Base-by-base conservation (phyloP, 345 rosid species). In the Iberis pinnata region DNA sequence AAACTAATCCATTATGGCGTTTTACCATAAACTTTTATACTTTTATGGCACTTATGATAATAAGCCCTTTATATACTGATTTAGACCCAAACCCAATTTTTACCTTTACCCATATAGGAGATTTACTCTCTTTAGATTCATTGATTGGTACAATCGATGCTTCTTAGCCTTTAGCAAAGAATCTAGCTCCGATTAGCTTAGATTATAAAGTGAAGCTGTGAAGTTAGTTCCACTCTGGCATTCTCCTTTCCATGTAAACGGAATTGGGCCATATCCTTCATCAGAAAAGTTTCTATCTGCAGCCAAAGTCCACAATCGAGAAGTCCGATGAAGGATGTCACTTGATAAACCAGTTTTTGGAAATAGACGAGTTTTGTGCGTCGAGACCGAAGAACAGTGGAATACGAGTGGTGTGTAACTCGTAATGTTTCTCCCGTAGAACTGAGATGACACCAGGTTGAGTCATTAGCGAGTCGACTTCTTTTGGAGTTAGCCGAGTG, bases 271-370 rank as follows among this genome's bases (percentile, higher is more conserved):
- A 12, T 75, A 57, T 6, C 83, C 86, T 1, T 65, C 25, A 25
- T 80, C 86, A 35, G 64, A 60, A 42, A 53, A 82, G 65, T 78
- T 65, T 61, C 67, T 27, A 74, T 71, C 66, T 82, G 80, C 0
- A 86, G 86, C 86, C 83, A 80, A 7, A 74, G 76, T 0, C 89
- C 86, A 12, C 81, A 76, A 22, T 82, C 86, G 10, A 80, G 60
- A 44, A 82, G 68, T 7, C 86, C 86, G 38, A 82, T 49, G 11
- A 82, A 43, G n/a, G 14, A 80, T 78, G 24, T 76, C 80, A 56
- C 47, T 43, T 12, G 15, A 48, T 3, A 73, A 18, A 1, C 47
- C 60, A 2, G 80, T 36, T 15, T 60, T 67, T 0, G 81, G 87
- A 53, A 36, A 62, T 12, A 60, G 27, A 49, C 8, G 69, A 54